Conservation (phyloP, 108 stramenopile genomes). For the Aurantiochytrium sp. region DNA sequence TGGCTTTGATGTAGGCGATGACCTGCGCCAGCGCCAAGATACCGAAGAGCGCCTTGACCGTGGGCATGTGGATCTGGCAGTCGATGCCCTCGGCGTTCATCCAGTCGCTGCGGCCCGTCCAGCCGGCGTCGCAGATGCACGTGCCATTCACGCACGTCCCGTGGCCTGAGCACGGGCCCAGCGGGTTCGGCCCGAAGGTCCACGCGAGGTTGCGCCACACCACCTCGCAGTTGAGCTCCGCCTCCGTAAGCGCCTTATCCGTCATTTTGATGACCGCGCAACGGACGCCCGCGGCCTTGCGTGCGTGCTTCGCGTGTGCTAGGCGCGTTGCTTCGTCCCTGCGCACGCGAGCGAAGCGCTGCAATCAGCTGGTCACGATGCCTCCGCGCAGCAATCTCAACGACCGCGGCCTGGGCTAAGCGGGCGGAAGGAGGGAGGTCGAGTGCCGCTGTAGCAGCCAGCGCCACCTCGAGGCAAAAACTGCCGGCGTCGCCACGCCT, state of each 20-base stretch:
- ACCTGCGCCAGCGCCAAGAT: background rate
- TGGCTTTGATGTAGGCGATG: background rate
- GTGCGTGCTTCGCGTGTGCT: too few relatives aligned
- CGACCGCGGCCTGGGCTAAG: too few relatives aligned
- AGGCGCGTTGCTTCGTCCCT: too few relatives aligned
- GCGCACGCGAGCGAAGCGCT: too few relatives aligned
- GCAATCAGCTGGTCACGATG: too few relatives aligned
- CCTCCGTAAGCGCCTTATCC: background rate
- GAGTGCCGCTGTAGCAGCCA: too few relatives aligned
- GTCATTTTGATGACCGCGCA: too few relatives aligned
- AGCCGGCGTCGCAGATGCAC: background rate
- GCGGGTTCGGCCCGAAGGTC: background rate
- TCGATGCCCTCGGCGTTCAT: conserved; percentile 5
- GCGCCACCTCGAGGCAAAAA: too few relatives aligned
- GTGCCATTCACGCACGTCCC: background rate
- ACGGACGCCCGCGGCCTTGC: too few relatives aligned
- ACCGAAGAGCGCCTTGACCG: background rate
- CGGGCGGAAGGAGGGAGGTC: too few relatives aligned
- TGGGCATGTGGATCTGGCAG: conserved; percentile 3
- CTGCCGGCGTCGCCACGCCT: too few relatives aligned
- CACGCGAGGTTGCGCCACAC: background rate
- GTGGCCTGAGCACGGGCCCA: background rate
- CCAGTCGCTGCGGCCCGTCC: conserved; percentile 19
- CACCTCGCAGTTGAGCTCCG: background rate
- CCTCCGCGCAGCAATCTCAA: too few relatives aligned